Base-by-base conservation (phyloP, 495 filamentous ascomycete genomes). In the Achaetomiella virescens region DNA sequence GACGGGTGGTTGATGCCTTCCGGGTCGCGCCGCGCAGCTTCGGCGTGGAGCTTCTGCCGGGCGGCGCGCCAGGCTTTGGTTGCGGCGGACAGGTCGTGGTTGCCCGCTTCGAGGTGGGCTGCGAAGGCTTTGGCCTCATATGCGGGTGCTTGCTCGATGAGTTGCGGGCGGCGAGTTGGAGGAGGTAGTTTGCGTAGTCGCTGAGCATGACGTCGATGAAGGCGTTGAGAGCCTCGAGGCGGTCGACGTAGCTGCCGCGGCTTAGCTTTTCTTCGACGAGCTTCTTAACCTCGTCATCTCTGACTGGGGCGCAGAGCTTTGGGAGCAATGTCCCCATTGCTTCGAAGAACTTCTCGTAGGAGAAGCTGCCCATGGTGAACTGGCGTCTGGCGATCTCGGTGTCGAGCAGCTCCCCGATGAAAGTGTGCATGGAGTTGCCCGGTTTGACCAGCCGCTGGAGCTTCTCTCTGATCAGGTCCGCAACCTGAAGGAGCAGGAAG, bases 141-240 rank as follows among this genome's bases (percentile, higher is more conserved):
- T 0, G 81, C 80, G 0, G 84, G 74, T 3, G 88, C 88, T 58
- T 95, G 85, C 56, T 89, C 81, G 44, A 96, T 84, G 25, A 98
- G 83, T 33, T 82, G 81, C 2, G 90, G 90, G 90, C 90, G 0
- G 86, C 84, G 31, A 88, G 74, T 63, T 86, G 86, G 11, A 98
- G 79, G 70, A 96, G 81, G 63, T 93, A 97, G 67, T 98, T 98
- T 8, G 91, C 88, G 63, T 97, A 91, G 66, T 98, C 93, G 51
- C 97, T 81, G n/a, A 90, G 86, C 61, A 98, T 83, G 48, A 91
- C 78, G 64, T 98, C 90, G 49, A 97, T 89, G 36, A 95, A 86
- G 50, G 85, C 82, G 64, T 95, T 86, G 25, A 97, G 74, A 29
- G 87, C 84, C 52, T 90, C 85, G 5, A 97, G 75, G 45, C 91